Evolutionary conservation across 169 alveolate genomes (phyloP).

Genomic region (Eimeria necatrix): DNA sequence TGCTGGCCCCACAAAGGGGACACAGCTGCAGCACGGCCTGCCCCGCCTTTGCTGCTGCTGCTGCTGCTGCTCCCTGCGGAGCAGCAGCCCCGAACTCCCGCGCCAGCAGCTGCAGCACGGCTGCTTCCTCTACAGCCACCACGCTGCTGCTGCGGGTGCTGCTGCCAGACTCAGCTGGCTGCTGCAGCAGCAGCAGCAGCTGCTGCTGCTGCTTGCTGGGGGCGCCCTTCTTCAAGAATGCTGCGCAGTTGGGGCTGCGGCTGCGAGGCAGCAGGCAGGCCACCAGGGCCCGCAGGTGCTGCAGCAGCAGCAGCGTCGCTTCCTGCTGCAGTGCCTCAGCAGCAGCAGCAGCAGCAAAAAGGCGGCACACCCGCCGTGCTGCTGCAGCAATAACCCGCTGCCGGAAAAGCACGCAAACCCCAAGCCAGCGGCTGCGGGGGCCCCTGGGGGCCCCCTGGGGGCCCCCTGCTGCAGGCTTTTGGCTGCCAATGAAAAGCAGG

Average conservation of each 20-base stretch:
- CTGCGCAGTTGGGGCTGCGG: not conserved
- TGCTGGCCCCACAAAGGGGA: constrained; percentile 15
- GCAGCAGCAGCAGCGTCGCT: constrained; percentile 29
- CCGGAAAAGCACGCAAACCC: too few species aligned
- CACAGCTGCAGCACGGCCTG: not conserved
- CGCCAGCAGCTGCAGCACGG: not conserved
- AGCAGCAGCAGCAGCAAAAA: constrained; percentile 13
- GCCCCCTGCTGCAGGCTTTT: constrained; percentile 3
- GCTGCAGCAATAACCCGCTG: constrained; percentile 12
- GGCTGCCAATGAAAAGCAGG: constrained; percentile 8
- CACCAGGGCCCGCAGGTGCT: constrained; percentile 21
- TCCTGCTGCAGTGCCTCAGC: not conserved
- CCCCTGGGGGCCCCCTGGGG: not conserved
- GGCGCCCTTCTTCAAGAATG: not conserved
- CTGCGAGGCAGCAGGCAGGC: constrained; percentile 40
- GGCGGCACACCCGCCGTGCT: not conserved
- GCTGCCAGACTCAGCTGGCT: not conserved
- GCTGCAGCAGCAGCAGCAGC: constrained; percentile 1
- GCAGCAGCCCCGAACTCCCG: not conserved
- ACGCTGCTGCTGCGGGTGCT: not conserved
- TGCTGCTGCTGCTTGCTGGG: not conserved
- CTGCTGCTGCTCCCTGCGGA: constrained; percentile 50
- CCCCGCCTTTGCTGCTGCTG: constrained; percentile 13
- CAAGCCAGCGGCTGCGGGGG: too few species aligned
- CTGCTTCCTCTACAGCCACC: constrained; percentile 22